Conservation (phyloP, 306 rosid genomes). For the Gynostemma pentaphyllum region DNA sequence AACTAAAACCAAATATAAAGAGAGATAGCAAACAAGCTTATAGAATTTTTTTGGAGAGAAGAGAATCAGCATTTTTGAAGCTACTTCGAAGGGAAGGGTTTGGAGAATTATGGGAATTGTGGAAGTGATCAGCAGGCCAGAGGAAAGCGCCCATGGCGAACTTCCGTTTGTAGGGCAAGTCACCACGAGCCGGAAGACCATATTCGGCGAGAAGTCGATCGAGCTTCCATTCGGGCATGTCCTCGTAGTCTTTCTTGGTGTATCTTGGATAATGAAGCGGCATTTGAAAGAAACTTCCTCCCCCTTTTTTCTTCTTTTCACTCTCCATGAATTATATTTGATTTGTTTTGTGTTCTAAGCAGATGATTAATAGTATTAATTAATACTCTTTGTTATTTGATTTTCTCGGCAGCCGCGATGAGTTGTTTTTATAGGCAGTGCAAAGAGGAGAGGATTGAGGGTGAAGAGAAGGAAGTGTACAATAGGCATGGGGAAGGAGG, state of each 20-base stretch:
- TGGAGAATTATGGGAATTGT: neutral
- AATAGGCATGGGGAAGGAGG: neutral
- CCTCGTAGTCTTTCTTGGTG: constrained; percentile 47
- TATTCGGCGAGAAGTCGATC: constrained; percentile 53
- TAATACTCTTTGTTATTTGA: no score
- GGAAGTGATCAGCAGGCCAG: constrained; percentile 43
- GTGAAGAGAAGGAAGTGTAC: no score
- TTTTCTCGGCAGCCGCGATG: neutral
- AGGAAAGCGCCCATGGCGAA: constrained; percentile 80
- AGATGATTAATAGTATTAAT: no score
- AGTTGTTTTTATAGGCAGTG: neutral
- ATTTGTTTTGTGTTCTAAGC: no score
- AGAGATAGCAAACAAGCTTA: neutral
- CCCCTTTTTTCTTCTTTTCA: neutral
- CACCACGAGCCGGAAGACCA: constrained; percentile 48
- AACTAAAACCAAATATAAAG: no score
- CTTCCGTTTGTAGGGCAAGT: constrained; percentile 55
- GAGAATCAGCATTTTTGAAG: constrained; percentile 3
- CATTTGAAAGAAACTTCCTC: constrained; percentile 45
- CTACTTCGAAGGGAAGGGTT: neutral
- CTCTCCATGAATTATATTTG: neutral
- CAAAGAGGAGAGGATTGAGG: neutral
- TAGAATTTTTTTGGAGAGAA: neutral
- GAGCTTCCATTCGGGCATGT: constrained; percentile 79
- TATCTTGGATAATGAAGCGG: constrained; percentile 76